Conservation (phyloP, 106 monocot genomes). For the Apostasia shenzhenica region DNA sequence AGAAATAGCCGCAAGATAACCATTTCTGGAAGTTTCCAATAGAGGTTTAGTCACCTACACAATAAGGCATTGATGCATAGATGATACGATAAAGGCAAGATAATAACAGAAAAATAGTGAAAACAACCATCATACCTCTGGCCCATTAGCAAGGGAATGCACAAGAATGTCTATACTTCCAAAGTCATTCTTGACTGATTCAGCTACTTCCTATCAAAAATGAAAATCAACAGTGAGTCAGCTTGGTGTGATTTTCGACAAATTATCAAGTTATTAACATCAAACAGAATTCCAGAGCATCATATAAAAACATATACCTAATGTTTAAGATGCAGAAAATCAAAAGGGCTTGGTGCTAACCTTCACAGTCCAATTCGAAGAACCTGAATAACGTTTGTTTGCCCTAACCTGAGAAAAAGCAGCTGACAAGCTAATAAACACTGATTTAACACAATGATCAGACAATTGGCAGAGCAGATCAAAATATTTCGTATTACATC, state of each 20-base stretch:
- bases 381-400: conserved; percentile 84
- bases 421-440: background rate
- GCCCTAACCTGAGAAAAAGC: conserved; percentile 50
- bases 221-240: background rate
- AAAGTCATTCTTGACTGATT: conserved; percentile 82
- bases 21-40: conserved; percentile 85
- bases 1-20: conserved; percentile 92
- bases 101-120: background rate
- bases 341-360: conserved; percentile 13
- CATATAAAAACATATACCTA: background rate
- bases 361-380: conserved; percentile 97
- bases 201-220: conserved; percentile 72
- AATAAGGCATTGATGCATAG: background rate
- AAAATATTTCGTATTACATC: conserved; percentile 40
- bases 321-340: background rate
- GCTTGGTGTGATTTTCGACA: background rate
- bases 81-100: background rate
- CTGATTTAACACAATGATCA: background rate
- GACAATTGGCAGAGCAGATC: background rate
- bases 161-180: conserved; percentile 96
- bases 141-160: conserved; percentile 98
- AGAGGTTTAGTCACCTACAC: conserved; percentile 78
- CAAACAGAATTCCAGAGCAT: background rate
- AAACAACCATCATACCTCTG: conserved; percentile 37
- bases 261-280: background rate